Conservation (phyloP, 2,329 filamentous ascomycete genomes). For the Diplocarpon mali region DNA sequence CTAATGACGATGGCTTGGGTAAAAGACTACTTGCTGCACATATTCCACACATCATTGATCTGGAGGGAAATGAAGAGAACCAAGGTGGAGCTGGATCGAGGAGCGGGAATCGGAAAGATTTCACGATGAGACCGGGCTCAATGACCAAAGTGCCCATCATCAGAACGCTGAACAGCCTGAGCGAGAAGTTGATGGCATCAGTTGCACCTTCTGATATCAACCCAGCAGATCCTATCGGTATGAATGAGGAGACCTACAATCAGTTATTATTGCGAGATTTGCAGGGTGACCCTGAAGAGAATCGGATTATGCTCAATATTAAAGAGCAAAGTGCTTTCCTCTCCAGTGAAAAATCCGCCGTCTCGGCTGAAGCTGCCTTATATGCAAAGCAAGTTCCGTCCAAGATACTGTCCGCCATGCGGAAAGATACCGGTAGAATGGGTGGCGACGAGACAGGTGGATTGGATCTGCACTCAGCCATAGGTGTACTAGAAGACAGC, state of each 20-base stretch:
- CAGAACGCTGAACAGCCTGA: slow-evolving; percentile 77
- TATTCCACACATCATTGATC: slow-evolving; percentile 80
- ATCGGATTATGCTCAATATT: slow-evolving; percentile 74
- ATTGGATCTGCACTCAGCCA: slow-evolving; percentile 49
- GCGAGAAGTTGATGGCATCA: slow-evolving; percentile 85
- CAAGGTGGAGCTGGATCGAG: slow-evolving; percentile 73
- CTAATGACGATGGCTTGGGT: slow-evolving; percentile 46
- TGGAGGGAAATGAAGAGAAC: slow-evolving; percentile 92
- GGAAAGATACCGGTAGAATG: slow-evolving; percentile 40
- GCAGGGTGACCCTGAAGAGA: slow-evolving; percentile 59
- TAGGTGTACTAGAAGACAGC: slow-evolving; percentile 60
- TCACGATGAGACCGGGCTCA: slow-evolving; percentile 73
- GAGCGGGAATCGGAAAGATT: slow-evolving; percentile 74
- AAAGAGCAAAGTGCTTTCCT: slow-evolving; percentile 82
- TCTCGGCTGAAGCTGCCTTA: slow-evolving; percentile 29
- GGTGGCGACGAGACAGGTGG: slow-evolving; percentile 38
- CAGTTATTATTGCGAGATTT: slow-evolving; percentile 73
- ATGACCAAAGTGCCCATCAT: slow-evolving; percentile 78
- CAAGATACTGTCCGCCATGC: slow-evolving; percentile 55
- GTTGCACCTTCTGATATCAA: slow-evolving; percentile 70
- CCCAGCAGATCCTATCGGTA: slow-evolving; percentile 50
- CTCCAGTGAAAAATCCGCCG: slow-evolving; percentile 39
- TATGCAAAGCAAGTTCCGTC: slow-evolving; percentile 61
- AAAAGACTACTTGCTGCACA: slow-evolving; percentile 48
- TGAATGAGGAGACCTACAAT: slow-evolving; percentile 63